Conservation (phyloP, 2,329 filamentous ascomycete species). For the Hypoxylon sp. region DNA sequence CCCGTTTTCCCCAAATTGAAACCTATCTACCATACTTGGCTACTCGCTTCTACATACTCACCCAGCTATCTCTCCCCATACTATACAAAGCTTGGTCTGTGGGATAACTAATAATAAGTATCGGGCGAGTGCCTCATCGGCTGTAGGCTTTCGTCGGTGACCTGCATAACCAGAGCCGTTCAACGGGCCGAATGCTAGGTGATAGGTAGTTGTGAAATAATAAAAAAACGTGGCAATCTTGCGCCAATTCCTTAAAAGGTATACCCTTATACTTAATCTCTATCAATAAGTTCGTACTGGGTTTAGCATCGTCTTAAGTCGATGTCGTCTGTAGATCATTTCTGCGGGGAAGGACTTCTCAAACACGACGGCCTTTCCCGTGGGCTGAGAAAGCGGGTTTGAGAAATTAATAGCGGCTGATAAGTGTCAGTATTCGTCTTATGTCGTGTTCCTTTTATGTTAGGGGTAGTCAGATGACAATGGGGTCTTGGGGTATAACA, state of each 20-base stretch:
- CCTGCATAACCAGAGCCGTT: conserved; percentile 40
- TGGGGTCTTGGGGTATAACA: conserved; percentile 27
- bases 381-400: conserved; percentile 12
- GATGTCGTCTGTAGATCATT: conserved; percentile 40
- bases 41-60: conserved; percentile 10
- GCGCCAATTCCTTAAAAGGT: conserved; percentile 30
- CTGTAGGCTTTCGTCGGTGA: conserved; percentile 33
- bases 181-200: conserved; percentile 49
- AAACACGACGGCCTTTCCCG: conserved; percentile 35
- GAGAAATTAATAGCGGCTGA: conserved; percentile 14
- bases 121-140: conserved; percentile 29
- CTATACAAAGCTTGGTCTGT: conserved; percentile 30
- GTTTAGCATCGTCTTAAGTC: conserved; percentile 38
- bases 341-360: conserved; percentile 39
- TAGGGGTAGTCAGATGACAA: conserved; percentile 25
- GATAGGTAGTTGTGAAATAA: conserved; percentile 32
- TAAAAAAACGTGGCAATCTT: conserved; percentile 47
- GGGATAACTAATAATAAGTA: conserved; percentile 29
- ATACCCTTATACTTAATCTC: conserved; percentile 42
- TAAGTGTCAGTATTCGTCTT: conserved; percentile 3
- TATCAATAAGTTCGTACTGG: conserved; percentile 38
- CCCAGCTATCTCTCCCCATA: conserved; percentile 16
- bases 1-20: conserved; percentile 35
- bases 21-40: conserved; percentile 16
- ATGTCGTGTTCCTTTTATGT: conserved; percentile 14